Conservation (phyloP, 495 filamentous ascomycete species). For the Polyplosphaeria fusca region DNA sequence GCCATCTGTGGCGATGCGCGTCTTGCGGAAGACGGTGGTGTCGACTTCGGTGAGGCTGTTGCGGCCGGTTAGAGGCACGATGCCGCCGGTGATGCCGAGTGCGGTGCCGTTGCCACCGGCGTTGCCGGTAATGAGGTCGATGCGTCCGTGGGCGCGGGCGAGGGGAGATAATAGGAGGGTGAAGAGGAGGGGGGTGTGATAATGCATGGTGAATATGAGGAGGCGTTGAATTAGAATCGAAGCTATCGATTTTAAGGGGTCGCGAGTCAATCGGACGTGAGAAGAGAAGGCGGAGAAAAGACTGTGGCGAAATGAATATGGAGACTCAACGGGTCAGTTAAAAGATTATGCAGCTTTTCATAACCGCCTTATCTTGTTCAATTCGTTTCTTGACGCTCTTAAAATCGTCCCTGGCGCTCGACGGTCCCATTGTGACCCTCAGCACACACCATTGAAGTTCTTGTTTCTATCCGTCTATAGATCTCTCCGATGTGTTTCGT, state of each 20-base stretch:
- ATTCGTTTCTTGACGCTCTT: not conserved
- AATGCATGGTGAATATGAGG: not conserved
- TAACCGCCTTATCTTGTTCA: too few species aligned
- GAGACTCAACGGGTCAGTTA: not conserved
- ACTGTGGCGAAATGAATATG: not conserved
- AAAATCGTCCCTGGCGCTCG: not conserved
- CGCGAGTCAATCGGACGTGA: not conserved
- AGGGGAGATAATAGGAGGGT: not conserved
- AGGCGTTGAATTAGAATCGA: not conserved
- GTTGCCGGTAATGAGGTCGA: not conserved
- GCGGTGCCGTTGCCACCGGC: slow-evolving; percentile 18
- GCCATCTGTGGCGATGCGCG: slow-evolving; percentile 10
- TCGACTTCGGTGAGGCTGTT: slow-evolving; percentile 16
- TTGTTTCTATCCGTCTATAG: not conserved
- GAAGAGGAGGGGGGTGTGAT: not conserved
- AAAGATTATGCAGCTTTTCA: not conserved
- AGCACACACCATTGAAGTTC: not conserved
- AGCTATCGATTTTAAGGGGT: not conserved
- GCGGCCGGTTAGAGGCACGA: slow-evolving; percentile 1
- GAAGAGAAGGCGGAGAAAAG: not conserved
- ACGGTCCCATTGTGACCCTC: not conserved
- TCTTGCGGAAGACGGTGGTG: slow-evolving; percentile 9
- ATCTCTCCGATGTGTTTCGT: not conserved
- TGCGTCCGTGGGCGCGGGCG: slow-evolving; percentile 3
- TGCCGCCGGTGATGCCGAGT: slow-evolving; percentile 11